These are phyloP conservation scores for Blastobotrys proliferans DNA, from an alignment of 1,139 yeast genomes.

Conservation along the genomic window DNA sequence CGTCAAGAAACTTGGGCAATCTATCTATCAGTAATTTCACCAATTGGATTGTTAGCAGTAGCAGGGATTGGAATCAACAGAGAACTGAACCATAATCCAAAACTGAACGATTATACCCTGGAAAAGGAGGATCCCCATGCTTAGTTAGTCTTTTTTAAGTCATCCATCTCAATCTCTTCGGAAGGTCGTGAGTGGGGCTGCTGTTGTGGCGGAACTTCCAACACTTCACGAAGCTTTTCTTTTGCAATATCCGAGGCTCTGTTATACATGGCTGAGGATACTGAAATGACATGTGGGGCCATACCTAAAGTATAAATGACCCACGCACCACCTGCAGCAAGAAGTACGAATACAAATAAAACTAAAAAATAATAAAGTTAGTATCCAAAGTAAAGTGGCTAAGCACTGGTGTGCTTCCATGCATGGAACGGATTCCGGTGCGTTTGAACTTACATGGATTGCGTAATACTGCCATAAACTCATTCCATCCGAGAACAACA, in stretches of 20 bases:
- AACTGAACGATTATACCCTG: background rate
- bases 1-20: too few species aligned
- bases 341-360: constrained; percentile 52
- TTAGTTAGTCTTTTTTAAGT: background rate
- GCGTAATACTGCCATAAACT: constrained; percentile 79
- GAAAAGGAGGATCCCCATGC: background rate
- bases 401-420: background rate
- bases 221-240: constrained; percentile 44
- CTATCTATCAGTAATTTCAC: too few species aligned
- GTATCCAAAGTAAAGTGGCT: background rate
- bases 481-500: constrained; percentile 89
- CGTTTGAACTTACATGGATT: constrained; percentile 49
- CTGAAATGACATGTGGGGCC: constrained; percentile 68
- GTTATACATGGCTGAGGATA: constrained; percentile 52
- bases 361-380: constrained; percentile 9
- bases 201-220: constrained; percentile 23
- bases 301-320: constrained; percentile 67
- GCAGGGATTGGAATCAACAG: too few species aligned
- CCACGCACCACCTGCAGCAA: constrained; percentile 61
- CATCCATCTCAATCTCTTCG: constrained; percentile 3
- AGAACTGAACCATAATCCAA: too few species aligned
- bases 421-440: background rate
- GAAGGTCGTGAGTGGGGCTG: background rate
- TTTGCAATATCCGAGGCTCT: constrained; percentile 57
- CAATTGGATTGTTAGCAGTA: too few species aligned